phyloP scores from a whole-genome alignment of 352 stramenopile genomes.

The Globisporangium cystogenes region DNA sequence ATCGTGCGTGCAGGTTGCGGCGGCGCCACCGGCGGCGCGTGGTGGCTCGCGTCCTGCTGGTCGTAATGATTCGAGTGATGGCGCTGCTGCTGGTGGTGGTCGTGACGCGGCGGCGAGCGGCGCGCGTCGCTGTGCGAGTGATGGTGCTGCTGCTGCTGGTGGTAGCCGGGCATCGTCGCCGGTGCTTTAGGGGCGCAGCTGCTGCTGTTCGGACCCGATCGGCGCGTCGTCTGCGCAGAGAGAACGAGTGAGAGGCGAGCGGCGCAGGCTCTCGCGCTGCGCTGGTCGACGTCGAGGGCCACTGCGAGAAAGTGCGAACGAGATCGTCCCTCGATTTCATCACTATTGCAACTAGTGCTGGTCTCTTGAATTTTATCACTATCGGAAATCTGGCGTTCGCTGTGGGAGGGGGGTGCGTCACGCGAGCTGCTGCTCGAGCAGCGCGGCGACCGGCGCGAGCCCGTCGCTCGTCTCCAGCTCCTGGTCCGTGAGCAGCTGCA shows the following conservation, averaged over 20 bases:
- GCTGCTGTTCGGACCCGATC: neutral
- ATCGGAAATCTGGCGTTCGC: neutral
- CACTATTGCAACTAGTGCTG: no score
- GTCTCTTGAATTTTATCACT: no score
- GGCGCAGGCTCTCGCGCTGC: no score
- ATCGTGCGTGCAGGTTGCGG: constrained; percentile 6
- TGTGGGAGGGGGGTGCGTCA: no score
- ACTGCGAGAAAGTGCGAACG: no score
- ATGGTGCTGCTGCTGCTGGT: no score
- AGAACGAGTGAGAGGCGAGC: neutral
- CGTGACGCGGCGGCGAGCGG: neutral
- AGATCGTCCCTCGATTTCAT: no score
- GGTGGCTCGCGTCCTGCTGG: neutral
- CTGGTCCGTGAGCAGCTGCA: constrained; percentile 12
- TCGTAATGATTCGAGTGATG: neutral
- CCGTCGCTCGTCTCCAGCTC: constrained; percentile 9
- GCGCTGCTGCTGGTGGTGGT: neutral
- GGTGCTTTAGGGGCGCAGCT: neutral
- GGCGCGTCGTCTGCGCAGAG: neutral
- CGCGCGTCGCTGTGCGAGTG: neutral
- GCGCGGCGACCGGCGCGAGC: constrained; percentile 3
- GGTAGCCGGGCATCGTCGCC: neutral
- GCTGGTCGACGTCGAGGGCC: no score
- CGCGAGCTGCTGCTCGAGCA: neutral
- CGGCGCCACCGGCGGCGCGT: neutral